phyloP scores from a whole-genome alignment of 169 alveolate genomes.

The Plasmodium blacklocki region DNA sequence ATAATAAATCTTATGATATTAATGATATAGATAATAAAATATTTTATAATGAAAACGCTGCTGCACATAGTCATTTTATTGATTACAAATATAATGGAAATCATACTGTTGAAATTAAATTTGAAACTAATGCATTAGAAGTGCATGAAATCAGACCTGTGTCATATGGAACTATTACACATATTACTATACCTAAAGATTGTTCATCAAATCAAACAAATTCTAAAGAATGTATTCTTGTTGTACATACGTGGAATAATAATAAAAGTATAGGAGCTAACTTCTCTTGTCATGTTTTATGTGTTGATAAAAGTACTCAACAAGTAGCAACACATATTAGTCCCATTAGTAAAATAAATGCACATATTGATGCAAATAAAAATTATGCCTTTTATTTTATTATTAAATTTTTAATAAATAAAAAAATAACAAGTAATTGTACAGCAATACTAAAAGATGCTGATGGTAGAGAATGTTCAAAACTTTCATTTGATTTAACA shows the following conservation, averaged over 20 bases:
- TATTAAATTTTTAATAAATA: conserved; percentile 42
- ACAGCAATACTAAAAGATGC: conserved; percentile 62
- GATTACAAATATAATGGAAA: conserved; percentile 75
- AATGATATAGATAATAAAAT: conserved; percentile 64
- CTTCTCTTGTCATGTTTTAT: conserved; percentile 46
- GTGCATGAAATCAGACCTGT: conserved; percentile 69
- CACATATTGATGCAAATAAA: conserved; percentile 67
- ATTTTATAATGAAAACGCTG: conserved; percentile 41
- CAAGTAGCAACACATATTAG: conserved; percentile 45
- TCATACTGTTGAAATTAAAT: conserved; percentile 60
- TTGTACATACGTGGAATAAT: conserved; percentile 69
- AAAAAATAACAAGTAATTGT: conserved; percentile 43
- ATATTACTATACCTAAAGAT: conserved; percentile 49
- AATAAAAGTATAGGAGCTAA: conserved; percentile 34
- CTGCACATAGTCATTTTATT: conserved; percentile 66
- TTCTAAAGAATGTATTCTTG: conserved; percentile 43
- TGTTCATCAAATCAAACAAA: conserved; percentile 34
- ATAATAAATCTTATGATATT: conserved; percentile 3
- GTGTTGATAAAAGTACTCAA: conserved; percentile 41
- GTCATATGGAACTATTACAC: conserved; percentile 67
- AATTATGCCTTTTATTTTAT: conserved; percentile 69
- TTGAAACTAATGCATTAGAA: conserved; percentile 68
- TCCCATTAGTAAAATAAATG: conserved; percentile 50
- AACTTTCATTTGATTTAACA: conserved; percentile 22
- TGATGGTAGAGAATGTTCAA: conserved; percentile 43